Evolutionary conservation across 2,329 filamentous ascomycete species (phyloP).

Genomic region (Cercospora canescens): DNA sequence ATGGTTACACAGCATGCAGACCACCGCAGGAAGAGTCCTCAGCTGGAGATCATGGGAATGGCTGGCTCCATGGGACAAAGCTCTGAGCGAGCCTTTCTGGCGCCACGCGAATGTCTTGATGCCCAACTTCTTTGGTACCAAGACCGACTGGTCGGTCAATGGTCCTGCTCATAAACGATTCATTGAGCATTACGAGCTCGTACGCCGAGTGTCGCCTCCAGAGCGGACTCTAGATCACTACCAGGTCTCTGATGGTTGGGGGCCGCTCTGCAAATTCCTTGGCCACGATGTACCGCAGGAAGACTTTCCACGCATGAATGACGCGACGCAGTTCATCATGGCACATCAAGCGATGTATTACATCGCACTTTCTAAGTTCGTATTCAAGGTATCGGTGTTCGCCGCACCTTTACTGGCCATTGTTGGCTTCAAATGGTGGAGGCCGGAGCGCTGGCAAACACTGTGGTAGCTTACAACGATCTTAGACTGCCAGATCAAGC

Average conservation of each 20-base stretch:
- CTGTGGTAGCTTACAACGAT: not conserved
- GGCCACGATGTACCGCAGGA: slow-evolving; percentile 22
- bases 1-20: slow-evolving; percentile 25
- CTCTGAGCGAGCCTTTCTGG: slow-evolving; percentile 14
- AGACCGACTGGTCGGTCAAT: slow-evolving; percentile 11
- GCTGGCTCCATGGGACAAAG: slow-evolving; percentile 16
- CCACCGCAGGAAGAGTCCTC: slow-evolving; percentile 11
- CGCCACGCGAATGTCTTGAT: slow-evolving; percentile 16
- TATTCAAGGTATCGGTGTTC: slow-evolving; percentile 14
- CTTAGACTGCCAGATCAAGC: not conserved
- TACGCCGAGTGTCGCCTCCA: slow-evolving; percentile 26
- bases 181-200: slow-evolving; percentile 15
- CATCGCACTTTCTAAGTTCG: slow-evolving; percentile 18
- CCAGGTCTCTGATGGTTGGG: slow-evolving; percentile 30
- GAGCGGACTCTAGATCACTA: slow-evolving; percentile 30
- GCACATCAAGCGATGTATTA: slow-evolving; percentile 24
- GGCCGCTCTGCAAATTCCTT: slow-evolving; percentile 34
- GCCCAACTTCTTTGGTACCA: slow-evolving; percentile 7
- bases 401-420: not conserved
- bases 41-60: slow-evolving; percentile 16
- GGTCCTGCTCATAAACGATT: slow-evolving; percentile 14
- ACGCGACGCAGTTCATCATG: slow-evolving; percentile 18
- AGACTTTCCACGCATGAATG: slow-evolving; percentile 24
- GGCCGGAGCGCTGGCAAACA: not conserved
- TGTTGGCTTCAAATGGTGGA: not conserved